Base-by-base conservation (phyloP, 805 yeast species). In the Cyberlindnera veronae region DNA sequence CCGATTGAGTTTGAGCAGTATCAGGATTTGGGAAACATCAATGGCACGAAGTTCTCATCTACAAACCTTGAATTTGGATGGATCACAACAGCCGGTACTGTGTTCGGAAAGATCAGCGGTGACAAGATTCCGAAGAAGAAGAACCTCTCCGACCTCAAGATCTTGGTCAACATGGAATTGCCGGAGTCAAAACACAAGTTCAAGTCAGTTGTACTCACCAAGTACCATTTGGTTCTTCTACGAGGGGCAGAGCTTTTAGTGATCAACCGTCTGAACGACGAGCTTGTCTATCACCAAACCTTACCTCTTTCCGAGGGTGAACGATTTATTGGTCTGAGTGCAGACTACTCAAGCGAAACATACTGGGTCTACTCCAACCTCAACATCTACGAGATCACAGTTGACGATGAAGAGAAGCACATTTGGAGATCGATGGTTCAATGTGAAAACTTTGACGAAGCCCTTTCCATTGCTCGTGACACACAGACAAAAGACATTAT, bases 331-430 rank as follows among this genome's bases (percentile, higher is more conserved):
- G 82, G 82, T 0, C 55, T 78, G 5, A 53, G 71, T 3, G 67
- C 69, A 2, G 95, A 84, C 51, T 60, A 62, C 37, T 44, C 60
- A 4, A 61, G 62, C 32, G 55, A 68, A 1, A 85, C 98, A 0
- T 84, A 68, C 51, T 93, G 99, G 99, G 61, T 84, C 4, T 86
- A 68, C 51, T 77, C 93, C 0, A 60, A 65, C 11, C 55, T 63
- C 5, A 69, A 69, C 35, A 77, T 93, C 9, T 84, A 73, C 55
- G 99, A 93, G 57, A 62, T 93, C 6, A 70, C 82, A 9, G 66
- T 86, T 11, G 72, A 72, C 26, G 74, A 83, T 53, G 97, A 91
- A 58, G 68, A 79, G 5, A 66, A 72, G 5, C 84, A 84, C 19
- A 79, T 90, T 3, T 87, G 97, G 96, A 74, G 73, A 38, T 66